Conservation (phyloP, 2,329 filamentous ascomycete species). For the Cylindrodendrum hubeiense region DNA sequence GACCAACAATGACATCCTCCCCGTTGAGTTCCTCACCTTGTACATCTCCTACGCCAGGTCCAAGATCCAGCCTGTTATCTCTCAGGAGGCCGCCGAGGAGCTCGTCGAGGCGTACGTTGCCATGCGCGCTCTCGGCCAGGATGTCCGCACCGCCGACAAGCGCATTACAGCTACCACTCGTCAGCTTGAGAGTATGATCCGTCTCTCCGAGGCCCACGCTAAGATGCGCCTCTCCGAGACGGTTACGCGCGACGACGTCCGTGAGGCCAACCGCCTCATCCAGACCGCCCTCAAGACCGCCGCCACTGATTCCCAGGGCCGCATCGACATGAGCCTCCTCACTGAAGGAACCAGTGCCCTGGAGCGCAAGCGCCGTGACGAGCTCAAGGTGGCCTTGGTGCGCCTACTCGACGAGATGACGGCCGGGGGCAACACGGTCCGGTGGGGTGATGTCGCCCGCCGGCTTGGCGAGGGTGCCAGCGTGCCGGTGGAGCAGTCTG, state of each 20-base stretch:
- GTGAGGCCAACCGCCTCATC: slow-evolving; percentile 92
- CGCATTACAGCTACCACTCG: slow-evolving; percentile 97
- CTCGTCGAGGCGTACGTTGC: slow-evolving; percentile 90
- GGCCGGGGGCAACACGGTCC: slow-evolving; percentile 73
- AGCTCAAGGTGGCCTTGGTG: slow-evolving; percentile 85
- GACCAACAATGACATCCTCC: slow-evolving; percentile 81
- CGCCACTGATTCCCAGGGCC: slow-evolving; percentile 91
- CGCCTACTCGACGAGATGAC: slow-evolving; percentile 85
- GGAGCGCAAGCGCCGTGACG: slow-evolving; percentile 85
- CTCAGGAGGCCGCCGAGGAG: slow-evolving; percentile 82
- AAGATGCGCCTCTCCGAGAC: slow-evolving; percentile 90
- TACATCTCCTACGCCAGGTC: slow-evolving; percentile 97
- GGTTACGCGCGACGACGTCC: slow-evolving; percentile 86
- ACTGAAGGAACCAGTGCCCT: slow-evolving; percentile 93
- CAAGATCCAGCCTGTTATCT: slow-evolving; percentile 86
- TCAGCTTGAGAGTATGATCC: slow-evolving; percentile 98
- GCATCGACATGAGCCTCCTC: slow-evolving; percentile 96
- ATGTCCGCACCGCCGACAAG: slow-evolving; percentile 89
- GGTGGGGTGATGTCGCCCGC: slow-evolving; percentile 83
- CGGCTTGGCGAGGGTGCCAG: slow-evolving; percentile 78
- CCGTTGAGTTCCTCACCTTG: slow-evolving; percentile 93
- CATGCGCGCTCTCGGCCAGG: slow-evolving; percentile 93
- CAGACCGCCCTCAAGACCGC: slow-evolving; percentile 95
- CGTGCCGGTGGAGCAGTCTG: slow-evolving; percentile 78
- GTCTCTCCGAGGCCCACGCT: slow-evolving; percentile 93